phyloP scores from a whole-genome alignment of 2,329 filamentous ascomycete genomes.

The Fusarium chlamydosporum region DNA sequence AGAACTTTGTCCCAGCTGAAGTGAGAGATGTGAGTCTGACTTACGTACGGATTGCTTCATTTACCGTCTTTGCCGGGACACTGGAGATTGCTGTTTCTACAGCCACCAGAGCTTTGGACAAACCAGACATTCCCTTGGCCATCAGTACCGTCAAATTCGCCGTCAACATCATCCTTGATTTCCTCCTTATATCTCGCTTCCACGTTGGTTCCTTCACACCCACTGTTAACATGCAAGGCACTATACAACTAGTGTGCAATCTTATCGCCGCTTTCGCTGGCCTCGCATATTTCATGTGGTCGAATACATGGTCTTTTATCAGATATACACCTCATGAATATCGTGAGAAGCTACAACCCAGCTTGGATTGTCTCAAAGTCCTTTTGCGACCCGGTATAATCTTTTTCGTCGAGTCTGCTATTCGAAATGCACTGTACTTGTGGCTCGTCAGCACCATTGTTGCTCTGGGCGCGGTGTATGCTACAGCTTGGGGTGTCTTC shows the following conservation, averaged over 20 bases:
- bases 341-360: constrained; percentile 53
- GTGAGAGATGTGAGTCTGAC: constrained; percentile 69
- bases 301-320: constrained; percentile 50
- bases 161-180: constrained; percentile 76
- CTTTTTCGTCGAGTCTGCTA: constrained; percentile 74
- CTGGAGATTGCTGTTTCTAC: constrained; percentile 73
- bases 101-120: constrained; percentile 75
- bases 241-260: constrained; percentile 73
- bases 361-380: constrained; percentile 61
- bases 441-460: constrained; percentile 78
- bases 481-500: constrained; percentile 81
- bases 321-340: background rate
- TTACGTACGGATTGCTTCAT: constrained; percentile 75
- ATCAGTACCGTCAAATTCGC: constrained; percentile 75
- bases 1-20: constrained; percentile 73
- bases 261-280: constrained; percentile 68
- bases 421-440: constrained; percentile 78
- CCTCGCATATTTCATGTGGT: constrained; percentile 71
- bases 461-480: constrained; percentile 72
- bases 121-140: constrained; percentile 76
- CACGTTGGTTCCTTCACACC: constrained; percentile 69
- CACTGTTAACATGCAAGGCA: constrained; percentile 74
- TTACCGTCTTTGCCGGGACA: constrained; percentile 72
- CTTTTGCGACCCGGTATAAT: constrained; percentile 70
- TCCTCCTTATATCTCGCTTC: constrained; percentile 76